A percentile compares a stretch with the other conserved stretches of the same genome.
phyloP scores from a whole-genome alignment of 1,284 basidiomycete species.

The Naganishia sp. region DNA sequence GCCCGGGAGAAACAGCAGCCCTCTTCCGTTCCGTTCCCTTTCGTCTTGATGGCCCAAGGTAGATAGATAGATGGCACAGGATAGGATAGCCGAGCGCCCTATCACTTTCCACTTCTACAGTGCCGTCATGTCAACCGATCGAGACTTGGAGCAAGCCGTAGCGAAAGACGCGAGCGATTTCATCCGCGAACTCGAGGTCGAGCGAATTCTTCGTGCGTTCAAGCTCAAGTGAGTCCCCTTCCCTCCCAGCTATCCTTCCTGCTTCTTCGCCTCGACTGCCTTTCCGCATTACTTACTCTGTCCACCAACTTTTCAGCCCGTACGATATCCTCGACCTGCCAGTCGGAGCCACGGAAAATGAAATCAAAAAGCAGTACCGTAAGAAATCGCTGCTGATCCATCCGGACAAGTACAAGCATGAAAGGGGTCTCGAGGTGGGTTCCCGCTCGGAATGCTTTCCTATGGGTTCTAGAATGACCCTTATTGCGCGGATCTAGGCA shows the following conservation, averaged over 20 bases:
- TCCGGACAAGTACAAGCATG: constrained; percentile 62
- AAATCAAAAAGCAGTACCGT: constrained; percentile 59
- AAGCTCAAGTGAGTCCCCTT: constrained; percentile 56
- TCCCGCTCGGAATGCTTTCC: neutral
- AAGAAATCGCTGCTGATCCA: constrained; percentile 61
- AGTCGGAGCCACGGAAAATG: constrained; percentile 55
- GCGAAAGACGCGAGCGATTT: constrained; percentile 40
- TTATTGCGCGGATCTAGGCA: constrained; percentile 47
- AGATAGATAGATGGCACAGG: too few species aligned
- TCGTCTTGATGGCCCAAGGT: too few species aligned
- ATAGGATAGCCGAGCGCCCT: too few species aligned
- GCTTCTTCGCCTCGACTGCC: neutral
- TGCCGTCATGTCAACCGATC: constrained; percentile 12
- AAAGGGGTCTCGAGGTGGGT: constrained; percentile 56
- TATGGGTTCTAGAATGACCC: neutral
- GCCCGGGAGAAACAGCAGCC: neutral
- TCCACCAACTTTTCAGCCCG: constrained; percentile 44
- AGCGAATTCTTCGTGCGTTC: constrained; percentile 58
- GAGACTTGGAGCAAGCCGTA: constrained; percentile 33
- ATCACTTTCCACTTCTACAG: constrained; percentile 5
- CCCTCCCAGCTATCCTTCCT: neutral
- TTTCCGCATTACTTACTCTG: neutral
- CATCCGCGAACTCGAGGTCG: constrained; percentile 47
- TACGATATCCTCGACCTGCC: constrained; percentile 61
- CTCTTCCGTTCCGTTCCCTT: neutral